Percentiles rank a stretch among this genome's conserved stretches.
Conservation (phyloP, 2,329 filamentous ascomycete genomes). For the Epicoccum nigrum region DNA sequence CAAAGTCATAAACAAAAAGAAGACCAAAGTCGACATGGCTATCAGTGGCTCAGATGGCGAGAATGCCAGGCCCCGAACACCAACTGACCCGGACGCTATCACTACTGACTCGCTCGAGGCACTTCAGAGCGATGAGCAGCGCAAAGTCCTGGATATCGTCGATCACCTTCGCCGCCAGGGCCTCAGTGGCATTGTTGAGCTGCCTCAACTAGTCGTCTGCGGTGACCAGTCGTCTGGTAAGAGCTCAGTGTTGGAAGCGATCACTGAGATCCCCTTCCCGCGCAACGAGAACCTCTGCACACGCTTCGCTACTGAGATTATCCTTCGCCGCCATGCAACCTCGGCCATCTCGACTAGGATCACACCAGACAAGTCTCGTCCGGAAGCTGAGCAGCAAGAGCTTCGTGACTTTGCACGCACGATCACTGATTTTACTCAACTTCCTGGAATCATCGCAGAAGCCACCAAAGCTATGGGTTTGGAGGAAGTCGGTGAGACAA, state of each 20-base stretch:
- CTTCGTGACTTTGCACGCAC: too few relatives aligned
- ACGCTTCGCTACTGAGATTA: constrained; percentile 61
- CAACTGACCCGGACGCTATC: too few relatives aligned
- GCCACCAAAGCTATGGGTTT: constrained; percentile 59
- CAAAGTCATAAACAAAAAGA: too few relatives aligned
- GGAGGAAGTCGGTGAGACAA: constrained; percentile 12
- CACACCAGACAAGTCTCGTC: constrained; percentile 18
- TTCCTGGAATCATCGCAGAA: constrained; percentile 56
- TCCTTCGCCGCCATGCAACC: constrained; percentile 45
- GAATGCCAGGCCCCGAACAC: too few relatives aligned
- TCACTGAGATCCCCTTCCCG: constrained; percentile 65
- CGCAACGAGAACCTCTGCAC: constrained; percentile 62
- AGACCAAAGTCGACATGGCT: too few relatives aligned
- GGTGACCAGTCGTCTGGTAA: constrained; percentile 59
- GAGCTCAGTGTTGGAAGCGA: constrained; percentile 67
- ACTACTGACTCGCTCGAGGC: too few relatives aligned
- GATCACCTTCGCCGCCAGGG: constrained; percentile 59
- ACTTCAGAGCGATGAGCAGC: constrained; percentile 56
- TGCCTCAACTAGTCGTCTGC: constrained; percentile 40
- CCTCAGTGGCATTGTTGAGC: constrained; percentile 37
- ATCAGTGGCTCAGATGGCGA: too few relatives aligned
- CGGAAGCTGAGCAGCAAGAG: constrained; percentile 33
- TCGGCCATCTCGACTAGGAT: constrained; percentile 2
- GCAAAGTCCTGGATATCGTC: constrained; percentile 59
- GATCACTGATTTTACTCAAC: constrained; percentile 45